Base-by-base conservation (phyloP, 2,329 filamentous ascomycete species). In the Corniculantispora saksenae region DNA sequence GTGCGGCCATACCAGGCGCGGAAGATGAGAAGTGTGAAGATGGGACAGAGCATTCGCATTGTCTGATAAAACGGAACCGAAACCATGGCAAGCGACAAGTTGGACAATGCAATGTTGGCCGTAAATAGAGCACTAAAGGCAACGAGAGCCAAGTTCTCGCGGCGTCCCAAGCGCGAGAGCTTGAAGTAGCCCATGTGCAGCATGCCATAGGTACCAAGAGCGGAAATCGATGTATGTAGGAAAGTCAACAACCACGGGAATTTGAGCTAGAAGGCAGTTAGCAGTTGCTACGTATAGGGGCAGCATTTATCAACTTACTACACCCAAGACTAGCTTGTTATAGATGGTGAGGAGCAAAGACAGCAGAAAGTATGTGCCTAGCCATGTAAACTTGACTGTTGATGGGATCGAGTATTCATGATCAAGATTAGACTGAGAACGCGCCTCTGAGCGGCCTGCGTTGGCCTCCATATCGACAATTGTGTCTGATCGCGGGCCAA, bases 51-150 rank as follows among this genome's bases (percentile, higher is more conserved):
- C 66, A 86, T 87, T 68, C 86, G 83, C 74, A 89, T 83, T 65
- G 87, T 86, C 73, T 89, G 86, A 74, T 89, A 87, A 75, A 89
- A 89, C 2, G 87, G 84, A n/a, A 89, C 84, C 0, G 86, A 88
- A 45, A 87, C 86, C 81, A 86, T 82, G 66, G 78, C 79, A 45
- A 88, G 79, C n/a, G 86, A 88, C 27, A 87, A 79, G 74, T 88
- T 88, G n/a, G 84, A 87, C 54, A 87, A 83, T 65, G 86, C 86
- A 69, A 89, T 88, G 74, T 89, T 89, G 72, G 86, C 79, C 19
- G 86, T 88, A 75, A 87, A 89, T 9, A 89, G 80, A 48, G 83
- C 78, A 43, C 86, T 88, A 73, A 89, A 89, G 55, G 83, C 80
- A 38, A 86, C 75, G 48, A 88, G 79, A n/a, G 82, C 79, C 50